A percentile compares a stretch with the other conserved stretches of the same genome.
Evolutionary conservation across 2,329 filamentous ascomycete genomes (phyloP).

Genomic region (Thelonectria discophora): DNA sequence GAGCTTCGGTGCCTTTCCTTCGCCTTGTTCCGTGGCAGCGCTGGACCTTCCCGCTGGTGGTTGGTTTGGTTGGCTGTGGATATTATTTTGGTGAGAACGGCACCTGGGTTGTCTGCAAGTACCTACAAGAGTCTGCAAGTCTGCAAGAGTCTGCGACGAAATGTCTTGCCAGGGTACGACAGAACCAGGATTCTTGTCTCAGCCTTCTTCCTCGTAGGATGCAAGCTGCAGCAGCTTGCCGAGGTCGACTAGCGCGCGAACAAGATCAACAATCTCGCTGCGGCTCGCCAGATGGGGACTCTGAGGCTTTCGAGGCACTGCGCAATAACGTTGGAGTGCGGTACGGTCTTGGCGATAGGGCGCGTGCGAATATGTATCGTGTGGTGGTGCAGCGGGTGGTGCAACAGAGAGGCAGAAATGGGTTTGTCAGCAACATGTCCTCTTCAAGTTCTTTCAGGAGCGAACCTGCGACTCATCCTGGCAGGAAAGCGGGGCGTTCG

Average conservation of each 20-base stretch:
- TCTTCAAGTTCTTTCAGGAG: too few relatives aligned
- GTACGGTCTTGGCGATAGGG: too few relatives aligned
- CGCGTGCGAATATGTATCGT: neutral
- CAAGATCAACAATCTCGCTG: slow-evolving; percentile 5
- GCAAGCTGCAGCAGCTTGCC: neutral
- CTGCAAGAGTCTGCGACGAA: neutral
- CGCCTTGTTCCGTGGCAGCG: neutral
- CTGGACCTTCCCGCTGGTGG: neutral
- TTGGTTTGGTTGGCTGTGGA: neutral
- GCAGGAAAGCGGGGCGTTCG: slow-evolving; percentile 5
- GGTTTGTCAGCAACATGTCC: slow-evolving; percentile 41
- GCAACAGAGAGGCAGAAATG: slow-evolving; percentile 26
- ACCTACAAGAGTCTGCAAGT: too few relatives aligned
- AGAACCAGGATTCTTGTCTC: slow-evolving; percentile 7
- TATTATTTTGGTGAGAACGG: too few relatives aligned
- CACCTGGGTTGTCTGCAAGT: too few relatives aligned
- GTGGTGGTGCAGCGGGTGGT: slow-evolving; percentile 7
- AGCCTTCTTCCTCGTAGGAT: slow-evolving; percentile 3
- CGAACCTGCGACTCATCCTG: slow-evolving; percentile 3
- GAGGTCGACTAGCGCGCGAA: neutral
- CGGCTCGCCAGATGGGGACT: neutral
- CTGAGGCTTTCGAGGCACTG: neutral
- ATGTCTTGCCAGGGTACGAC: neutral
- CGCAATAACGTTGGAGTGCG: neutral
- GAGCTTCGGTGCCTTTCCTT: neutral